Percentiles rank a stretch among this genome's conserved stretches.
Evolutionary conservation across 2,329 filamentous ascomycete species (phyloP).

Genomic region (Microdochium bolleyi): DNA sequence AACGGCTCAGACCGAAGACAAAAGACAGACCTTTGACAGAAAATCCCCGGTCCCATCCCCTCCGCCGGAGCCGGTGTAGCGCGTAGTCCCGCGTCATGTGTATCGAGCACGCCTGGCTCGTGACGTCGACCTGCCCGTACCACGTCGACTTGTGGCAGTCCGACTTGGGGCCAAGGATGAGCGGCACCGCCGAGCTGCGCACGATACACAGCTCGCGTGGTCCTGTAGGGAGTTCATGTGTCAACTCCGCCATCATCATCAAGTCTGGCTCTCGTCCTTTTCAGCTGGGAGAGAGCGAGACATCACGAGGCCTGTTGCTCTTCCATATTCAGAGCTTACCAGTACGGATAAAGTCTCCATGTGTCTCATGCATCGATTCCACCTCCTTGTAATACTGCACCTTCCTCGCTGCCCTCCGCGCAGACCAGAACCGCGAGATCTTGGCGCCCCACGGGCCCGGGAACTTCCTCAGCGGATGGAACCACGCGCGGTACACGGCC

Average conservation of each 20-base stretch:
- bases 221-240: neutral
- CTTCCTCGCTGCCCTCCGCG: neutral
- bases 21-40: neutral
- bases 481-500: conserved; percentile 1
- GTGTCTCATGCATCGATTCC: neutral
- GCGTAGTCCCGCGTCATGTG: conserved; percentile 1
- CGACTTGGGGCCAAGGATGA: neutral
- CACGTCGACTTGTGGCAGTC: conserved; percentile 1
- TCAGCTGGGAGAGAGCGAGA: too few relatives aligned
- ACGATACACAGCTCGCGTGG: neutral
- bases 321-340: neutral
- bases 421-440: neutral
- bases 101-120: neutral
- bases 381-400: conserved; percentile 1
- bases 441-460: neutral
- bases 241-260: too few relatives aligned
- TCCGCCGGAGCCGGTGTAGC: neutral
- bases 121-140: neutral
- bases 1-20: too few relatives aligned
- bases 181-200: neutral
- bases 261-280: too few relatives aligned
- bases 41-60: conserved; percentile 2
- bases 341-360: conserved; percentile 3
- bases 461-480: conserved; percentile 1
- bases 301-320: too few relatives aligned